These are phyloP conservation scores for Pseudopithomyces chartarum DNA, from an alignment of 2,329 filamentous ascomycete genomes.

Conservation along the genomic window DNA sequence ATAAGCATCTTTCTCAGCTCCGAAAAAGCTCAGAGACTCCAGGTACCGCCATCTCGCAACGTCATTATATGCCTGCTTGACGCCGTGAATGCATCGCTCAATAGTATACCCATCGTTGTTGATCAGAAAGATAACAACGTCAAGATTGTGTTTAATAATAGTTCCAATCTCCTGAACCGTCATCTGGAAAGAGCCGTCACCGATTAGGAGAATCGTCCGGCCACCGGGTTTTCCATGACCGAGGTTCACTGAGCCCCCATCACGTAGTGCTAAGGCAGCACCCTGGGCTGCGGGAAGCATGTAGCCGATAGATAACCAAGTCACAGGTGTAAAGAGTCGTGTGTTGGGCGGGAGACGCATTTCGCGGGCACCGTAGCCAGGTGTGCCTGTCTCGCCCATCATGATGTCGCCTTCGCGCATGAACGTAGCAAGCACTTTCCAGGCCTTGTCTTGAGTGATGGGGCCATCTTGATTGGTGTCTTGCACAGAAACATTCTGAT, in stretches of 20 bases:
- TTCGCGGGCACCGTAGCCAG: constrained; percentile 11
- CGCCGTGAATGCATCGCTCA: constrained; percentile 47
- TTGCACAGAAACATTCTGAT: background rate
- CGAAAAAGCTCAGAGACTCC: constrained; percentile 23
- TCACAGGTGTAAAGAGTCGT: constrained; percentile 17
- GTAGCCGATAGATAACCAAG: constrained; percentile 58
- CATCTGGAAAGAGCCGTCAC: constrained; percentile 50
- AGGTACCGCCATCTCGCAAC: constrained; percentile 26
- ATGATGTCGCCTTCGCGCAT: constrained; percentile 60
- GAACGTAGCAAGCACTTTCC: constrained; percentile 53
- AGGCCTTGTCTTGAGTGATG: constrained; percentile 58
- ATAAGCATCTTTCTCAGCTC: constrained; percentile 15
- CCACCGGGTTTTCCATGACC: constrained; percentile 41
- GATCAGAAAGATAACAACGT: constrained; percentile 41
- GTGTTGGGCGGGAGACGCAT: constrained; percentile 18
- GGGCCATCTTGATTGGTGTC: constrained; percentile 15
- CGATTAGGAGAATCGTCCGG: constrained; percentile 42
- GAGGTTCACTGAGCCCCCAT: constrained; percentile 47
- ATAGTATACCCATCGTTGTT: constrained; percentile 49
- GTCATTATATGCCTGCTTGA: constrained; percentile 26
- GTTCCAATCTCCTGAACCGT: constrained; percentile 45
- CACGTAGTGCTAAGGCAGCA: constrained; percentile 48
- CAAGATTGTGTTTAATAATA: constrained; percentile 40
- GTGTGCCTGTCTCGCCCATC: constrained; percentile 62
- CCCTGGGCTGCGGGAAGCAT: constrained; percentile 64